Percentiles rank a stretch among this genome's conserved stretches.
Conservation (phyloP, 495 filamentous ascomycete genomes). For the Xylona heveae region DNA sequence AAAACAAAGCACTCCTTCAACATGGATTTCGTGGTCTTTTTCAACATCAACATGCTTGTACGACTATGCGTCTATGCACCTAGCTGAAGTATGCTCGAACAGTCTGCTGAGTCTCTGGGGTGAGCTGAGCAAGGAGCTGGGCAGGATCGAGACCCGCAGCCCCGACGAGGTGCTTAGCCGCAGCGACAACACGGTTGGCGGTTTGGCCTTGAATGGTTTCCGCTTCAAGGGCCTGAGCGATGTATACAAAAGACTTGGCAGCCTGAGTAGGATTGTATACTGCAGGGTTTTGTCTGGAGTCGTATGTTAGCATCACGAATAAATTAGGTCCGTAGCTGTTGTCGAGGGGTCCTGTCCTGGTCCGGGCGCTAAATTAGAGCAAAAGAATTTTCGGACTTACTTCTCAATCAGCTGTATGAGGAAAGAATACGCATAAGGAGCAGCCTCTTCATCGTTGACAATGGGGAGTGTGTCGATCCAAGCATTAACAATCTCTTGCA, state of each 20-base stretch:
- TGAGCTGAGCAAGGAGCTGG: constrained; percentile 44
- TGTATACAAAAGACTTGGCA: constrained; percentile 56
- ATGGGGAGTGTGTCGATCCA: constrained; percentile 88
- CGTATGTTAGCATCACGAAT: not conserved
- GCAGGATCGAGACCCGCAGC: constrained; percentile 47
- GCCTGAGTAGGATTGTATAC: constrained; percentile 41
- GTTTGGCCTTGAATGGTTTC: constrained; percentile 76
- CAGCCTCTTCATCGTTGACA: constrained; percentile 89
- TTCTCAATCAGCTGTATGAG: constrained; percentile 78
- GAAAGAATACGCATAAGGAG: constrained; percentile 89
- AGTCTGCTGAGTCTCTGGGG: constrained; percentile 52
- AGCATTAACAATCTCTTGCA: constrained; percentile 45
- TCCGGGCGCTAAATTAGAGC: not conserved
- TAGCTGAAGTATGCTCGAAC: constrained; percentile 32
- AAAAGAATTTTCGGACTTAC: constrained; percentile 34
- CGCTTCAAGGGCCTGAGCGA: constrained; percentile 72
- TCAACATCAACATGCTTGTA: no score
- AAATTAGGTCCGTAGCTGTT: not conserved
- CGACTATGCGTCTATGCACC: no score
- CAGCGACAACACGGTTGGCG: constrained; percentile 43
- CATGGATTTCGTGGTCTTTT: no score
- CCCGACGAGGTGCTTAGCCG: constrained; percentile 52
- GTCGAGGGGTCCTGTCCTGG: not conserved
- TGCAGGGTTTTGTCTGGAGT: constrained; percentile 60
- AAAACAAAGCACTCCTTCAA: no score